A percentile compares a stretch with the other conserved stretches of the same genome.
These are phyloP conservation scores for Aspergillus thermomutatus DNA, from an alignment of 2,329 filamentous ascomycete genomes.

Conservation along the genomic window DNA sequence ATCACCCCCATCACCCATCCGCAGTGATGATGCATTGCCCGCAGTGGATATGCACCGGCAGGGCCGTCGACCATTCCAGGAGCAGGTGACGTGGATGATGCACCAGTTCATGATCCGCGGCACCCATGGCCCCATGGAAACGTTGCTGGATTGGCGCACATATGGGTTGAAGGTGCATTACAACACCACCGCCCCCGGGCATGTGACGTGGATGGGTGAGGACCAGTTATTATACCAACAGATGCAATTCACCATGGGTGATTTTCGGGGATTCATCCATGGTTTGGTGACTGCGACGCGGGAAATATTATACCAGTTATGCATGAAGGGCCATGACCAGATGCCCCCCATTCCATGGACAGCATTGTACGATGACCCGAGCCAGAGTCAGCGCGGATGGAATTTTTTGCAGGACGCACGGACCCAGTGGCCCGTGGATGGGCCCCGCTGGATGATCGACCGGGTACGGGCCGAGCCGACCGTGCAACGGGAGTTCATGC, in stretches of 20 bases:
- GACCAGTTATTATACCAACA: slow-evolving; percentile 4
- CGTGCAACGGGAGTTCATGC: background rate
- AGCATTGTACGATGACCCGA: slow-evolving; percentile 3
- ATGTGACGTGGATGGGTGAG: background rate
- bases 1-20: no score
- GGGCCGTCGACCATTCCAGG: background rate
- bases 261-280: background rate
- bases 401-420: slow-evolving; percentile 2
- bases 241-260: slow-evolving; percentile 2
- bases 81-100: slow-evolving; percentile 1
- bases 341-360: background rate
- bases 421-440: background rate
- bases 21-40: no score
- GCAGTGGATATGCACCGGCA: no score
- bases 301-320: background rate
- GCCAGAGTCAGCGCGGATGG: background rate
- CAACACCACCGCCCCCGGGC: background rate
- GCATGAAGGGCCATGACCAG: background rate
- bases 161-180: slow-evolving; percentile 9
- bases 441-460: background rate
- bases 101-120: slow-evolving; percentile 3
- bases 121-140: slow-evolving; percentile 1
- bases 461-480: background rate
- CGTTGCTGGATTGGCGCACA: slow-evolving; percentile 1
- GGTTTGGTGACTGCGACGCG: background rate